phyloP scores from a whole-genome alignment of 1,139 yeast species.

The Maudiozyma humilis region DNA sequence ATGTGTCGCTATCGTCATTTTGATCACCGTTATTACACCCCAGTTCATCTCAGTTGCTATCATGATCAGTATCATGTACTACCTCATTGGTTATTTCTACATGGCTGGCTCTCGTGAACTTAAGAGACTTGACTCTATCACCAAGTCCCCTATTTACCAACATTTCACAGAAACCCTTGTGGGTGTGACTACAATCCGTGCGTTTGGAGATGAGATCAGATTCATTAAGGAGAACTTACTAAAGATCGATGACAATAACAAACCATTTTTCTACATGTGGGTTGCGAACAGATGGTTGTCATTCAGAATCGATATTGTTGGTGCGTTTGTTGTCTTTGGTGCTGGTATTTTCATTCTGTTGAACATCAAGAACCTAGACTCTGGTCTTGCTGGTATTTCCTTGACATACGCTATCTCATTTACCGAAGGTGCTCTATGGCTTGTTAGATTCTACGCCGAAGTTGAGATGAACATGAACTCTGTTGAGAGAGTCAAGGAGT shows the following conservation, averaged over 20 bases:
- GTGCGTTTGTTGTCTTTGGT: conserved; percentile 73
- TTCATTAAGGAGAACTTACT: conserved; percentile 74
- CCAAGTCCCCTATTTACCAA: conserved; percentile 93
- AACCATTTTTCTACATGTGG: conserved; percentile 94
- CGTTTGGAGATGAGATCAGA: conserved; percentile 86
- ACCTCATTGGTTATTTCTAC: conserved; percentile 67
- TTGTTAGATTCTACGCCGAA: conserved; percentile 78
- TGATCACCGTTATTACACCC: conserved; percentile 80
- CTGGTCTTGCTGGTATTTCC: conserved; percentile 94
- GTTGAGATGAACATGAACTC: conserved; percentile 96
- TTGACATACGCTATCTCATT: conserved; percentile 86
- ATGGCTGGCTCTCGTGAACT: conserved; percentile 81
- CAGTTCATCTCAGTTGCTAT: conserved; percentile 70
- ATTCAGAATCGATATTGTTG: conserved; percentile 74
- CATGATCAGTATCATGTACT: conserved; percentile 53
- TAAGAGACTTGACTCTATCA: conserved; percentile 78
- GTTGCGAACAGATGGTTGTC: conserved; percentile 92
- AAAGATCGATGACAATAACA: conserved; percentile 75
- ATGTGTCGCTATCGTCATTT: conserved; percentile 58
- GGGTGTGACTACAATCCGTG: conserved; percentile 92
- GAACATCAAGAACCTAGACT: conserved; percentile 60
- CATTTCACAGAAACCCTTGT: conserved; percentile 88
- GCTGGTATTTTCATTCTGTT: conserved; percentile 71
- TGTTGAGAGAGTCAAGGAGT: conserved; percentile 83
- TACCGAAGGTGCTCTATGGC: conserved; percentile 85